phyloP scores from a whole-genome alignment of 2,329 filamentous ascomycete genomes.

The Microsporum audouinii region DNA sequence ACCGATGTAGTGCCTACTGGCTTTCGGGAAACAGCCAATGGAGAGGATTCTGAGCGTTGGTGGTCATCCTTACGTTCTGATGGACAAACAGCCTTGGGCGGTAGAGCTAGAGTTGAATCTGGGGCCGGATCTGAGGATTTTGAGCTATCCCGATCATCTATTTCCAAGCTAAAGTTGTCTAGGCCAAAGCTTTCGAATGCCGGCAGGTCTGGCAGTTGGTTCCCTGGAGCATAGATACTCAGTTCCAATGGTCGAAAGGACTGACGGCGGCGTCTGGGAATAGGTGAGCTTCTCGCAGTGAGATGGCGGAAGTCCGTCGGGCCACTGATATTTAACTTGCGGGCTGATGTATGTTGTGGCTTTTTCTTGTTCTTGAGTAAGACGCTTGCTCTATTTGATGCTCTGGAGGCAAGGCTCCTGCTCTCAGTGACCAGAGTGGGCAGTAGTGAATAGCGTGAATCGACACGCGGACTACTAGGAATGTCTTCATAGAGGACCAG shows the following conservation, averaged over 20 bases:
- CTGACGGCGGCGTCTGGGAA: constrained; percentile 9
- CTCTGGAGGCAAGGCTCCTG: constrained; percentile 27
- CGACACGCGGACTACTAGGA: constrained; percentile 23
- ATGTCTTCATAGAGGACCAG: constrained; percentile 33
- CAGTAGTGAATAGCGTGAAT: constrained; percentile 25
- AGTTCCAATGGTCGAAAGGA: constrained; percentile 36
- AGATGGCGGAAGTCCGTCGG: constrained; percentile 34
- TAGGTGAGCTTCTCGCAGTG: constrained; percentile 6
- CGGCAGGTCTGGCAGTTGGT: constrained; percentile 36
- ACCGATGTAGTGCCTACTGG: constrained; percentile 14
- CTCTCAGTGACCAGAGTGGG: constrained; percentile 32
- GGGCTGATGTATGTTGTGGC: constrained; percentile 18
- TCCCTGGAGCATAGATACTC: constrained; percentile 36
- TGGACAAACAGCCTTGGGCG: constrained; percentile 25
- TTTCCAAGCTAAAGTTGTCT: constrained; percentile 15
- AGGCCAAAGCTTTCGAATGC: constrained; percentile 32
- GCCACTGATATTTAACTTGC: constrained; percentile 31
- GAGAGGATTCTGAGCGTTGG: constrained; percentile 13
- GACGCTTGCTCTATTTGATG: constrained; percentile 33
- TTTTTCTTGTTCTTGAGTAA: constrained; percentile 26
- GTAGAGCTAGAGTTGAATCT: constrained; percentile 20
- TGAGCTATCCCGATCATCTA: background rate
- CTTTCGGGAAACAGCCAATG: constrained; percentile 27
- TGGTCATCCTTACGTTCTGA: constrained; percentile 12
- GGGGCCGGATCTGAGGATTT: background rate